These are phyloP conservation scores for Quercus rubra DNA, from an alignment of 306 rosid genomes.

Conservation along the genomic window DNA sequence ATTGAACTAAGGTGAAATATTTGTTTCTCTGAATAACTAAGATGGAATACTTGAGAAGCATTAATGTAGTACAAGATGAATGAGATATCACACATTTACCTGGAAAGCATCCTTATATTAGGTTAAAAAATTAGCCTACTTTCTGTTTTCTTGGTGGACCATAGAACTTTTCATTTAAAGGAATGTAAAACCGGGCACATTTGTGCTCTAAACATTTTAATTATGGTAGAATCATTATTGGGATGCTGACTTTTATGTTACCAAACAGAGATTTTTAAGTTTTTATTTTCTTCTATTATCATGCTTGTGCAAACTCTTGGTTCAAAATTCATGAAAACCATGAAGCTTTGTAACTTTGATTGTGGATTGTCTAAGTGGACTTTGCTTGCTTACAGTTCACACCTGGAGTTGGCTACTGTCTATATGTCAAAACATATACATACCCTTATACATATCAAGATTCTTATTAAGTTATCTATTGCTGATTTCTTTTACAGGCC, in stretches of 20 bases:
- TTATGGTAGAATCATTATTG: not conserved
- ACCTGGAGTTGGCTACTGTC: not conserved
- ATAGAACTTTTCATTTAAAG: not conserved
- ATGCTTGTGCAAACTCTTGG: not conserved
- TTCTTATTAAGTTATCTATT: constrained; percentile 3
- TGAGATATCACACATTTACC: not conserved
- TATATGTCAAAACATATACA: not conserved
- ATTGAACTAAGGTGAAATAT: no score
- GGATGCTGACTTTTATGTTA: not conserved
- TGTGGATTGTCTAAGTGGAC: not conserved
- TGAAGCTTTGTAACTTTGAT: not conserved
- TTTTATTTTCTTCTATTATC: not conserved
- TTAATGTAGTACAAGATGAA: not conserved
- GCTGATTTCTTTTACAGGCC: constrained; percentile 39
- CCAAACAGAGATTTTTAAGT: not conserved
- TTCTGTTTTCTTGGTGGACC: not conserved
- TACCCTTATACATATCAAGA: not conserved
- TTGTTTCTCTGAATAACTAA: no score
- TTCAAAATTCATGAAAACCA: not conserved
- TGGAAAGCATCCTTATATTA: not conserved
- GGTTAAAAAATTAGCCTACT: not conserved
- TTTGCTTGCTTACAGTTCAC: not conserved
- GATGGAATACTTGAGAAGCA: not conserved
- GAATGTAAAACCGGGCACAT: not conserved
- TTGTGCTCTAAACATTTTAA: not conserved